Conservation (phyloP, 768 basidiomycete species). For the Lyophyllum decastes region DNA sequence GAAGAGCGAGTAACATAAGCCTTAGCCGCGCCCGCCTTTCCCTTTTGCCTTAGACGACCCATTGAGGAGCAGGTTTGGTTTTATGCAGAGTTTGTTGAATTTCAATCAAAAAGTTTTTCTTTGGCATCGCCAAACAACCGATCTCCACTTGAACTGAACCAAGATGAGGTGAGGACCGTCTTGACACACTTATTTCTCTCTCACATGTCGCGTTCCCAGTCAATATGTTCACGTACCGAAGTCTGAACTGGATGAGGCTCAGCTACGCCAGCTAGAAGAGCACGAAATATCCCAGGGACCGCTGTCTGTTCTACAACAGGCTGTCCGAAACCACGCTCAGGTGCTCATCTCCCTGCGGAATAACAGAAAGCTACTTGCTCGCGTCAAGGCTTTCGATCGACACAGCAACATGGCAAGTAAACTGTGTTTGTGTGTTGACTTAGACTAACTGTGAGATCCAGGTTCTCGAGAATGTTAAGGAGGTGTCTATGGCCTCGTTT, state of each 20-base stretch:
- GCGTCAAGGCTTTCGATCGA: constrained; percentile 98
- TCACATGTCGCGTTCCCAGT: constrained; percentile 41
- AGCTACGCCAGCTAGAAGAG: constrained; percentile 94
- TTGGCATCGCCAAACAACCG: constrained; percentile 33
- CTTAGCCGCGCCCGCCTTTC: constrained; percentile 89
- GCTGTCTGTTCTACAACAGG: constrained; percentile 92
- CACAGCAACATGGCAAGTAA: constrained; percentile 94
- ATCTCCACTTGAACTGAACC: constrained; percentile 13
- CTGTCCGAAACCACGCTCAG: constrained; percentile 96
- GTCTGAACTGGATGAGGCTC: constrained; percentile 96
- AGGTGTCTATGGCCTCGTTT: constrained; percentile 49
- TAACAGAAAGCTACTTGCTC: constrained; percentile 95
- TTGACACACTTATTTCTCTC: not conserved
- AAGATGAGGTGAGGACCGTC: constrained; percentile 38
- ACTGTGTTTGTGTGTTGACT: not conserved
- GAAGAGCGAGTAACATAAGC: constrained; percentile 89
- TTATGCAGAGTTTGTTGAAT: not conserved
- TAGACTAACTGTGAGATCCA: constrained; percentile 29
- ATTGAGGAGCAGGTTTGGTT: constrained; percentile 35
- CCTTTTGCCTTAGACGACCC: constrained; percentile 82
- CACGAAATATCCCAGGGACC: constrained; percentile 99
- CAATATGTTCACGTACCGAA: constrained; percentile 97
- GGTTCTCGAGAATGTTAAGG: constrained; percentile 98
- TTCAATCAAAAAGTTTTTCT: constrained; percentile 31
- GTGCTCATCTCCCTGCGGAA: constrained; percentile 96